Percentiles rank a stretch among this genome's conserved stretches.
These are phyloP conservation scores for Entomophthora muscae DNA, from an alignment of 371 early-diverging fungal species.

Conservation along the genomic window DNA sequence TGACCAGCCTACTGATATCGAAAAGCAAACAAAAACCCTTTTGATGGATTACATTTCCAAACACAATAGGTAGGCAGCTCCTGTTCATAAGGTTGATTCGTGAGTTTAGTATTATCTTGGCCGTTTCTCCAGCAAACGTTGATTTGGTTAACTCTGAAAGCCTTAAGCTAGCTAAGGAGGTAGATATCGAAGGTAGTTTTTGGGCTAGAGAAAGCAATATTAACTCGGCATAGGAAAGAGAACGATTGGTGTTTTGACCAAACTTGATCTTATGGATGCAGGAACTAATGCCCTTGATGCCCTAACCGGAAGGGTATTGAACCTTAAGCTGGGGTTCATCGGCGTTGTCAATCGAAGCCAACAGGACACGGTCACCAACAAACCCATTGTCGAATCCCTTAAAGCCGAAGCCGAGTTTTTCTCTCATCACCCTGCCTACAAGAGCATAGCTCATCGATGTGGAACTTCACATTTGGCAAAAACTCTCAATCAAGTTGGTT, in stretches of 20 bases:
- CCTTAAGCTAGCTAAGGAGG: slow-evolving; percentile 77
- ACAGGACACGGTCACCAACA: slow-evolving; percentile 65
- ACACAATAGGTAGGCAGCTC: slow-evolving; percentile 45
- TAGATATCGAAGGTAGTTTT: slow-evolving; percentile 56
- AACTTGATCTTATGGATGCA: slow-evolving; percentile 89
- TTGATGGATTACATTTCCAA: slow-evolving; percentile 72
- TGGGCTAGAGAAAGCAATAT: not conserved
- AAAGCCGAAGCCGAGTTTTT: slow-evolving; percentile 65
- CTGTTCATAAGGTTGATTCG: slow-evolving; percentile 18
- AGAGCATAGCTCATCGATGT: slow-evolving; percentile 58
- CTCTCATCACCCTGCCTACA: slow-evolving; percentile 58
- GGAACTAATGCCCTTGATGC: slow-evolving; percentile 82
- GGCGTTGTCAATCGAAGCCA: slow-evolving; percentile 83
- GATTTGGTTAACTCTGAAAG: slow-evolving; percentile 91
- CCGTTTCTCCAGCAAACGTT: slow-evolving; percentile 84
- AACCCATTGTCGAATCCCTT: slow-evolving; percentile 58
- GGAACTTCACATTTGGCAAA: slow-evolving; percentile 67
- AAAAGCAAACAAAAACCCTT: slow-evolving; percentile 66
- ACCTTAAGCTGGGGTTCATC: slow-evolving; percentile 75
- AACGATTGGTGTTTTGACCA: slow-evolving; percentile 86
- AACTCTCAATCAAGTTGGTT: slow-evolving; percentile 48
- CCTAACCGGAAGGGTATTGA: slow-evolving; percentile 62
- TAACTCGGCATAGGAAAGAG: slow-evolving; percentile 27
- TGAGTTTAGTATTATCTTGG: slow-evolving; percentile 71
- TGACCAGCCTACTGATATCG: slow-evolving; percentile 80